Evolutionary conservation across 441 rosid species (phyloP), one percentile per base, ranked within the genome.

Genomic region (Erodium moschatum): DNA sequence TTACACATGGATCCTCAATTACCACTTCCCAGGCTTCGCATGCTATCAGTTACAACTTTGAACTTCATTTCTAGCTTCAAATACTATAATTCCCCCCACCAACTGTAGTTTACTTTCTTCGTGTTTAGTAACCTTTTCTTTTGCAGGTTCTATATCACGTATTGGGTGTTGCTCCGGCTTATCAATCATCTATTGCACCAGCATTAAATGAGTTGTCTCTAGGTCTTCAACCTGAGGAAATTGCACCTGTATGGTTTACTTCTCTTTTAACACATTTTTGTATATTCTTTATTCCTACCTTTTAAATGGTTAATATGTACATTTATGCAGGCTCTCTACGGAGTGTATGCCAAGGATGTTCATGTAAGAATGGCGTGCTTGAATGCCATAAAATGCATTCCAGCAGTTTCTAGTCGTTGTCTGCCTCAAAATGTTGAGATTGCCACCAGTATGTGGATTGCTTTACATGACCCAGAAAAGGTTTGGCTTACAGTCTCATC

Each of bases 291-390:
- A 15, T 62, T 40, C 44, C 11, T 40, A 5, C 8, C 8, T 31
- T 6, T 65, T 79, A 8, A 63, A 40, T 74, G 52, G 40, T 27
- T 24, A 61, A 61, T 24, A 21, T 61, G 35, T n/a, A 18, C 38
- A 27, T 62, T 16, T 27, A 62, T 27, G 29, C 84, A 95, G 98
- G 98, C 97, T 12, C 78, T 95, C 54, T 80, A 81, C 77, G 99
- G 99, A 71, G 87, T 95, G 20, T 95, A 92, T 80, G 85, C 98
- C 64, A 92, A 90, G 80, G 95, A 89, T 74, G 86, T 88, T 72
- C 98, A 92, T 88, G 99, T 95, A 66, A 90, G 99, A 80, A 83
- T 95, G 86, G 93, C 98, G 72, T 95, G 98, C 89, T 83, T 95
- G 77, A 92, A 85, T 83, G 99, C 98, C 24, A 80, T 89, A 66